Evolutionary conservation across 139 green algal genomes (phyloP).

Genomic region (Tetradesmus lagerheimii): DNA sequence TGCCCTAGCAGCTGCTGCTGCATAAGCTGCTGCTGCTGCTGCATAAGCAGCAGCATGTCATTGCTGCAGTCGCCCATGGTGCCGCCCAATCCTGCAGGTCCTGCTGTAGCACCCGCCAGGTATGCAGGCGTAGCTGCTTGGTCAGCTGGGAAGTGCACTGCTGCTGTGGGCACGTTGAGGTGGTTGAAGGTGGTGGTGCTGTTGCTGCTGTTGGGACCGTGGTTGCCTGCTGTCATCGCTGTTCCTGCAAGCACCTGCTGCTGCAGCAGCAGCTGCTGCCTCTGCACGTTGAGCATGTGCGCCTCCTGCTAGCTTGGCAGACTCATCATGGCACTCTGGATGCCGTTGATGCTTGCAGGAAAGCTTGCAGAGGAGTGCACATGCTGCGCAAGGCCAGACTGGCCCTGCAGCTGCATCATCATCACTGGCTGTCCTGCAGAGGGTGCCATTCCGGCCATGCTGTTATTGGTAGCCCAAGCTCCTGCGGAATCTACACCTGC

Average conservation of each 20-base stretch:
- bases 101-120: background rate
- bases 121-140: background rate
- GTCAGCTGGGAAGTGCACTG: background rate
- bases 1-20: conserved; percentile 28
- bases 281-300: too few relatives aligned
- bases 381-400: background rate
- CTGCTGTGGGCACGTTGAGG: background rate
- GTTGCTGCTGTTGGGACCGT: background rate
- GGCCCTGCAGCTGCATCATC: background rate
- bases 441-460: too few relatives aligned
- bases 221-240: background rate
- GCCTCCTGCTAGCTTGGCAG: background rate
- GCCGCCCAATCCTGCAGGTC: background rate
- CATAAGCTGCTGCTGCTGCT: background rate
- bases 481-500: background rate
- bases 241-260: conserved; percentile 7
- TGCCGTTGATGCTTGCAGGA: background rate
- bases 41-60: background rate
- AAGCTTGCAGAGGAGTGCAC: background rate
- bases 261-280: background rate
- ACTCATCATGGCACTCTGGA: background rate
- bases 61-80: background rate
- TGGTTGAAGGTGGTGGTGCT: background rate
- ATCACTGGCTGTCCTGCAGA: background rate
- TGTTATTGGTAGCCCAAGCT: background rate